Evolutionary conservation across 2,329 filamentous ascomycete species (phyloP), one percentile per base, ranked within the genome.

Genomic region (Botrytis fragariae): DNA sequence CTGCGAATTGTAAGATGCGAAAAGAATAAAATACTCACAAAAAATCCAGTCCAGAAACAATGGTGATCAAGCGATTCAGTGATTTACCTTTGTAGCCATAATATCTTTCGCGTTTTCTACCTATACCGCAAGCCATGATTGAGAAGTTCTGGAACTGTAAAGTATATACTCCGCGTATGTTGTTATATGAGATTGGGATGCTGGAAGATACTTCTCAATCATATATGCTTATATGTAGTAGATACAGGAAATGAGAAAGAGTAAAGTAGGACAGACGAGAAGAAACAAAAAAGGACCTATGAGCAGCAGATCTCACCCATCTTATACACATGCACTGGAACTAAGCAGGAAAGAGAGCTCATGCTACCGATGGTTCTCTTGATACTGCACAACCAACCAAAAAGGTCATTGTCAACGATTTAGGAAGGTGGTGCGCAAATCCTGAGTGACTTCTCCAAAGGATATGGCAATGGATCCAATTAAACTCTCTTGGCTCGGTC

Each of bases 41-140:
- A 80, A 93, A 93, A 82, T 93, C 91, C 68, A 90, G 88, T 78
- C 91, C 92, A 73, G 92, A 92, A 78, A 93, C 87, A n/a, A 90
- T 83, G 75, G 89, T 89, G 77, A 94, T 89, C 71, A 91, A 91
- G 81, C 88, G 86, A 84, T 91, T 92, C 76, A 93, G 88, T 81
- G 83, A 82, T 48, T 86, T 84, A 83, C 92, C 92, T 72, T 86
- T 86, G 75, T 93, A 86, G 81, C 92, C 91, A 77, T 92, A 89
- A 79, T 87, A 93, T 74, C 82, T 83, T 60, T 59, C 60, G 20
- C 64, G 25, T 57, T 57, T 57, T 57, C n/a, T 29, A 57, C n/a
- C 25, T 18, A n/a, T 8, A 16, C 51, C 51, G 6, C 16, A 71
- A 75, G 76, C 74, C 72, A 78, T 78, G 25, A 39, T 60, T 37